phyloP scores from a whole-genome alignment of 345 rosid species.

The Toxicodendron radicans region DNA sequence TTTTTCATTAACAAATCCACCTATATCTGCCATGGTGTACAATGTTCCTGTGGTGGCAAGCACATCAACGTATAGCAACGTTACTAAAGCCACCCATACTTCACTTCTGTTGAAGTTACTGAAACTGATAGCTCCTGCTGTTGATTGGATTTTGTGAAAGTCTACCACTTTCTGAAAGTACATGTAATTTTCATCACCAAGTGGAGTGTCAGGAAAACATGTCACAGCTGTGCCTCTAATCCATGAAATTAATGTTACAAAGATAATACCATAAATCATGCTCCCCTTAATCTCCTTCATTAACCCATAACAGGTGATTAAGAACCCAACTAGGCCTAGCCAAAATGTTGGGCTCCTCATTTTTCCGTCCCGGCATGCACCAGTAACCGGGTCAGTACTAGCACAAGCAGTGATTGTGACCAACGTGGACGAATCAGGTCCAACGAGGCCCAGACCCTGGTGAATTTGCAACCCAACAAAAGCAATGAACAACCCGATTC shows the following conservation, averaged over 20 bases:
- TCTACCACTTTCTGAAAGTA: slow-evolving; percentile 73
- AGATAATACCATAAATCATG: slow-evolving; percentile 75
- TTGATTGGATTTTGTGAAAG: slow-evolving; percentile 70
- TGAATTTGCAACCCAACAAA: slow-evolving; percentile 79
- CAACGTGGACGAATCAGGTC: slow-evolving; percentile 69
- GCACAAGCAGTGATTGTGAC: slow-evolving; percentile 71
- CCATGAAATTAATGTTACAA: slow-evolving; percentile 81
- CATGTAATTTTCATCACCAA: slow-evolving; percentile 57
- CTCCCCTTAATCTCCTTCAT: slow-evolving; percentile 75
- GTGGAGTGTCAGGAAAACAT: slow-evolving; percentile 53
- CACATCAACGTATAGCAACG: slow-evolving; percentile 71
- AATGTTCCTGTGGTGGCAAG: slow-evolving; percentile 69
- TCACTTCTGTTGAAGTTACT: slow-evolving; percentile 45
- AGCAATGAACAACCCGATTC: slow-evolving; percentile 85
- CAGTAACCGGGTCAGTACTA: slow-evolving; percentile 43
- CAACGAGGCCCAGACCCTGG: slow-evolving; percentile 80
- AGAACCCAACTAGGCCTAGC: slow-evolving; percentile 66
- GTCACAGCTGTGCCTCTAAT: slow-evolving; percentile 73
- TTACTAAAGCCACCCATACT: slow-evolving; percentile 73
- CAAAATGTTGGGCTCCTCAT: slow-evolving; percentile 84
- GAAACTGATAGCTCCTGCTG: slow-evolving; percentile 73
- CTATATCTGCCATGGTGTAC: slow-evolving; percentile 82
- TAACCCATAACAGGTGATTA: slow-evolving; percentile 63
- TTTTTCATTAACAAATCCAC: slow-evolving; percentile 57
- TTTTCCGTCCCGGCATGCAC: slow-evolving; percentile 58